Conservation (phyloP, 148 eudicot species). For the Silene uniflora region DNA sequence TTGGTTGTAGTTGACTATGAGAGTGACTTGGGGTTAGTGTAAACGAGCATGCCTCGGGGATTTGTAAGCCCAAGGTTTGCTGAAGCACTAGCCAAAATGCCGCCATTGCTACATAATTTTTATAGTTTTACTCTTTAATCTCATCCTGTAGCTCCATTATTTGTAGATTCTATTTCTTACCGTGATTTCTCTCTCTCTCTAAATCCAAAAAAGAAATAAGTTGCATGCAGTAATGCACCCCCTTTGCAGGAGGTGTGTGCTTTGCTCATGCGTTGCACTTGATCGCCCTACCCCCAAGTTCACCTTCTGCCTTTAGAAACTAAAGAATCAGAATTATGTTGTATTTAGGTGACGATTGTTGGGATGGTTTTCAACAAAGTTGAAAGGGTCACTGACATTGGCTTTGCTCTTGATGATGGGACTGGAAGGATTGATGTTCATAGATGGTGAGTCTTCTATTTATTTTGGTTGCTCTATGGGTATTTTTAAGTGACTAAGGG, state of each 20-base stretch:
- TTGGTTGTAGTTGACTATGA: background rate
- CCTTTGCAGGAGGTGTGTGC: background rate
- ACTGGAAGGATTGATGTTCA: conserved; percentile 72
- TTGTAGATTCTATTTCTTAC: no score
- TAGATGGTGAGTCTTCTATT: conserved; percentile 56
- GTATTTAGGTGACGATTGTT: conserved; percentile 69
- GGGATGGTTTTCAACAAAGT: conserved; percentile 61
- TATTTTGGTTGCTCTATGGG: conserved; percentile 7
- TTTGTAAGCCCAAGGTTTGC: background rate
- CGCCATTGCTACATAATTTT: background rate
- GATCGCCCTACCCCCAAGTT: background rate
- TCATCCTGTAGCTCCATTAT: background rate
- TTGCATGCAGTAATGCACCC: background rate
- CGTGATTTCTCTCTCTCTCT: background rate
- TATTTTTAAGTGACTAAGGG: background rate
- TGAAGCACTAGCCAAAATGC: background rate
- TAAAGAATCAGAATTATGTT: background rate
- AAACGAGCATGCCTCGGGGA: background rate
- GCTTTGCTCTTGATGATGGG: conserved; percentile 77
- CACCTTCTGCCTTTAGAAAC: background rate
- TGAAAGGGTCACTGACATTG: conserved; percentile 76
- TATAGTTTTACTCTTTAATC: background rate
- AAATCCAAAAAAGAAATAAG: no score
- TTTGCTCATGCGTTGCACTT: background rate
- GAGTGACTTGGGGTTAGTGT: background rate